Base-by-base conservation (phyloP, 768 basidiomycete genomes). In the Naganishia kalamii region DNA sequence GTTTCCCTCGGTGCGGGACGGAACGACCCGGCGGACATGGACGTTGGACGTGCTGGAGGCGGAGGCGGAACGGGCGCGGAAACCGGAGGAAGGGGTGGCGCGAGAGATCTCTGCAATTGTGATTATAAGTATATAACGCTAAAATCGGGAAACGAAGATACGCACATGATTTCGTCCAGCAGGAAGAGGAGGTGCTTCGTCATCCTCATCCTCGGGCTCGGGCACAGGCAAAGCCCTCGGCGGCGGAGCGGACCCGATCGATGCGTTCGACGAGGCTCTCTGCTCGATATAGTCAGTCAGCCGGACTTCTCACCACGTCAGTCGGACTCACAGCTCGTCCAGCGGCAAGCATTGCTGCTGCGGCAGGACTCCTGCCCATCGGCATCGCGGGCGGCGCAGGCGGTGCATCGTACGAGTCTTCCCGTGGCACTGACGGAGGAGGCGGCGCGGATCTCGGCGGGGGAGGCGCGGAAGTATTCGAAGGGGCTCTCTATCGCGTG, bases 291-390 rank as follows among this genome's bases (percentile, higher is more conserved):
- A 25, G 15, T 44, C 37, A 44, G 23, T n/a, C 43, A 62, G 40
- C 25, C 27, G 25, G 3, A 30, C 43, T n/a, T 5, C 5, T 19
- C 46, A 19, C 49, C 15, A 15, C 12, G 25, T 4, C 46, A 1
- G 7, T 5, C 41, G 27, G 11, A 63, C 50, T 33, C 27, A 57
- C 54, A 37, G 63, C 57, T 51, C 67, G 54, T 21, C 67, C 67
- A 32, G 65, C 35, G 41, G 64, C 62, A 21, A 65, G 17, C 47
- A 66, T 60, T 0, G 68, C 69, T 47, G 29, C 19, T 0, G 72
- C 71, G 21, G 75, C 73, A 15, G 73, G 73, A 67, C 75, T 74
- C 21, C 68, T 66, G 3, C 72, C 72, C 35, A 54, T 66, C 5
- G 73, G 71, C 41, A 69, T 60, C n/a, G 68, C 70, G 3, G 75